Evolutionary conservation across 352 stramenopile genomes (phyloP).

Genomic region (Phytophthora pluvialis): DNA sequence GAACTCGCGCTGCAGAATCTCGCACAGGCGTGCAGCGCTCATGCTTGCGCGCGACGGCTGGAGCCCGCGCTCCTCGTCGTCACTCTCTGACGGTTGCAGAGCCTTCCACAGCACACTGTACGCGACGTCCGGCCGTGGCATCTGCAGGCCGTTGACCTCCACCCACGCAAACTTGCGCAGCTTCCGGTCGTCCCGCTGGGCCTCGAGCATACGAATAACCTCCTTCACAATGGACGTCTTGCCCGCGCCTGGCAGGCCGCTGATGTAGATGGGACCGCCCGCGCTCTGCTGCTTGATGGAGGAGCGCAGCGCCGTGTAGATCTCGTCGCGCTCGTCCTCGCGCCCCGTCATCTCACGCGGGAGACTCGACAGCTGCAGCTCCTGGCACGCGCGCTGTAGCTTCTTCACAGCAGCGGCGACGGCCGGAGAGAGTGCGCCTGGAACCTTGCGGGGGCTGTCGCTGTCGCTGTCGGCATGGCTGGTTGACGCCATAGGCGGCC

Average conservation of each 20-base stretch:
- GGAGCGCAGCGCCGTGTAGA: constrained; percentile 57
- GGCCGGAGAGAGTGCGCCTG: not conserved
- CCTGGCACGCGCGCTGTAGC: constrained; percentile 57
- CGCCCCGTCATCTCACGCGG: constrained; percentile 61
- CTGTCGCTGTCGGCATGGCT: not conserved
- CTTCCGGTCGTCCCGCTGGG: constrained; percentile 34
- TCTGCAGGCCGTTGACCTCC: constrained; percentile 75
- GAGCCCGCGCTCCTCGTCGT: constrained; percentile 3
- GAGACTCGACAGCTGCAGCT: constrained; percentile 68
- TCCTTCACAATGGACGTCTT: constrained; percentile 82
- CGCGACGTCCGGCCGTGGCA: constrained; percentile 68
- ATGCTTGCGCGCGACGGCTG: constrained; percentile 21
- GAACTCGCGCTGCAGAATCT: constrained; percentile 58
- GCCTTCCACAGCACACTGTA: constrained; percentile 74
- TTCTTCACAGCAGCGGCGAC: constrained; percentile 37
- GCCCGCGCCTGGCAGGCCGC: constrained; percentile 64
- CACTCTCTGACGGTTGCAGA: constrained; percentile 35
- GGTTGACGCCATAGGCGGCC: constrained; percentile 2
- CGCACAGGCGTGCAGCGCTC: constrained; percentile 44
- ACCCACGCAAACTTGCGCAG: constrained; percentile 63
- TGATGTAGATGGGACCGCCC: constrained; percentile 72
- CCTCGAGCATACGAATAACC: constrained; percentile 57
- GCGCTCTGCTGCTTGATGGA: constrained; percentile 63
- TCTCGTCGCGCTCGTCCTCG: constrained; percentile 65
- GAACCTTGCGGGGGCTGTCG: not conserved